Base-by-base conservation (phyloP, 1,284 basidiomycete genomes). In the Apiotrichum gracile region DNA sequence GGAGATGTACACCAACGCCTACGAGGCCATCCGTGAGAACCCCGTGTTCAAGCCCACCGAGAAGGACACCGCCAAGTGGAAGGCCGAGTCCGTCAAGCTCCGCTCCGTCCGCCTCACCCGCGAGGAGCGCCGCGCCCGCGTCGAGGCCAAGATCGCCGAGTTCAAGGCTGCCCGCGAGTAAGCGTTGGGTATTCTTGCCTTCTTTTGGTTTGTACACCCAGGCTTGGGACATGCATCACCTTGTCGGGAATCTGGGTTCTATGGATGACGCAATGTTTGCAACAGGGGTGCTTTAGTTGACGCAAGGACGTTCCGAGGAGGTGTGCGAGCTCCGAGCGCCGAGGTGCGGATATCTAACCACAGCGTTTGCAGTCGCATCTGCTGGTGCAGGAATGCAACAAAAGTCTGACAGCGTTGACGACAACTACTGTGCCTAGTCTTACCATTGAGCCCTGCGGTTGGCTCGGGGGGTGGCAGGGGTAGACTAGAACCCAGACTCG, bases 11-110 rank as follows among this genome's bases (percentile, higher is more conserved):
- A 83, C 83, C 52, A 86, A 85, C 66, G 91, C 90, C 2, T 88
- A 92, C 77, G 85, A 87, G 50, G 88, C 91, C 60, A 99, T 98
- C 78, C 90, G 96, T 62, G 93, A 94, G 75, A 86, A 97, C 77
- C 94, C 96, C 49, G 74, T 78, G 17, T 94, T 93, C 85, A 85
- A 87, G 76, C 85, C 91, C 47, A 87, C 90, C 43, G 90, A 96
- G 63, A 97, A 97, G 82, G 77, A 85, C 54, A 58, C 67, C 37
- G 85, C 83, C 73, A 87, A 97, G 81, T 98, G 93, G 92, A 91
- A 87, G 72, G 80, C 86, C 39, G 93, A 97, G 78, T 80, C 80
- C 56, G 76, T 82, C 72, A 91, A 93, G 77, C 81, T 83, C 83
- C 83, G 82, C 78, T 76, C 78, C 57, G 67, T 67, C 68, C 88